Evolutionary conservation across 306 rosid species (phyloP), one percentile per base, ranked within the genome.

Genomic region (Prunus padus): DNA sequence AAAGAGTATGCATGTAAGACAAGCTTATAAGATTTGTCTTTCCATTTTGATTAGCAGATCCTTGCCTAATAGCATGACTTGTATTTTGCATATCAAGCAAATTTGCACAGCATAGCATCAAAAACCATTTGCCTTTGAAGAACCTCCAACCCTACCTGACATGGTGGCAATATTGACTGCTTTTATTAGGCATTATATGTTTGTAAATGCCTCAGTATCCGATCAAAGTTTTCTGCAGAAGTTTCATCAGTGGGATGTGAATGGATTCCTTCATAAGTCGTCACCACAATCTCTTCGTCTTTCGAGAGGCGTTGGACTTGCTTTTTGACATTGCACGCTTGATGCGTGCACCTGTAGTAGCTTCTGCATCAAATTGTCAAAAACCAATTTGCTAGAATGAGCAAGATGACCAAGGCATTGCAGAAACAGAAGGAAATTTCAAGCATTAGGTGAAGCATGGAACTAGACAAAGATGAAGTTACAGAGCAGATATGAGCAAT

Each of bases 251-350:
- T 71, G 9, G 82, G 80, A 79, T 85, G 94, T 42, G 61, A 44
- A 23, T 89, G 94, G 11, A 73, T 76, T 70, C 90, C 88, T 73
- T 85, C 87, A 3, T 87, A 87, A 16, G 90, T 85, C 11, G 91
- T 87, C 65, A 87, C 81, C 66, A 85, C 91, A 8, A 89, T 66
- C 74, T 78, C 86, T 65, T 85, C 90, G 6, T 89, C 94, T 49
- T 25, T 80, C 2, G 82, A 76, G 49, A 76, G 85, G 9, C 87
- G 82, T 82, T 89, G 94, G 79, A 87, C 80, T 79, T 89, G 92
- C 82, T 91, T 89, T 69, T 82, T 91, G 0, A 91, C 97, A 66
- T 76, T 80, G 86, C 97, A 89, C 4, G 91, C 97, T 71, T 77
- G 65, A 72, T 84, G 72, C 3, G 92, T 70, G 55, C 97, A 91